Base-by-base conservation (phyloP, 768 basidiomycete genomes). In the Clitopilus passeckerianus region DNA sequence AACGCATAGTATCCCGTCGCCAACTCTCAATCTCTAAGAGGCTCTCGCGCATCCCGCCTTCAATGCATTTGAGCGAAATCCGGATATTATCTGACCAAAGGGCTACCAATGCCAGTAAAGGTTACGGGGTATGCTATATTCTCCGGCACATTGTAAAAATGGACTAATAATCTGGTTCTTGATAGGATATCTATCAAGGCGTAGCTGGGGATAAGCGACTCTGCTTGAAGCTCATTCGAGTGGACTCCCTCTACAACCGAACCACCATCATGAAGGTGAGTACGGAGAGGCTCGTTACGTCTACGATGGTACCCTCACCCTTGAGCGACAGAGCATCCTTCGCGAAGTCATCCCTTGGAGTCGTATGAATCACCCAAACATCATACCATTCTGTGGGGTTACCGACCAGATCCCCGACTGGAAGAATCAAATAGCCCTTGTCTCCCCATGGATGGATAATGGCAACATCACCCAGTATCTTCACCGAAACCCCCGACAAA, bases 401-500 rank as follows among this genome's bases (percentile, higher is more conserved):
- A 60, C 57, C 44, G 15, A 50, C 15, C 60, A 59, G 15, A 16
- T 65, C 10, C 65, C 67, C 22, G 7, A 59, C n/a, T 3, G 60
- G 57, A 53, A 60, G 10, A 57, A 54, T 15, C 66, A 60, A 41
- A 62, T 60, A 30, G 66, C 70, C 16, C 57, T 71, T 23, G 22
- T 50, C 20, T 64, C 67, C 1, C 67, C 65, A 1, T 71, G 69
- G 68, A 59, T 68, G 44, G 23, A 56, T 2, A 63, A 68, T 52
- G 68, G 70, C 18, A 62, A 64, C 30, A 54, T 69, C 59, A 53
- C 64, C 22, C 30, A 53, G 9, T 70, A 63, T 64, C 27, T n/a
- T 71, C 27, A 33, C 68, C 62, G 18, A 52, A 54, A 71, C 65
- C 65, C 64, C 61, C 15, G 71, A 46, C 70, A 74, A 60, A 63